A percentile compares a stretch with the other conserved stretches of the same genome.
These are phyloP conservation scores for Rhizoctonia solani DNA, from an alignment of 1,284 basidiomycete genomes.

Conservation along the genomic window DNA sequence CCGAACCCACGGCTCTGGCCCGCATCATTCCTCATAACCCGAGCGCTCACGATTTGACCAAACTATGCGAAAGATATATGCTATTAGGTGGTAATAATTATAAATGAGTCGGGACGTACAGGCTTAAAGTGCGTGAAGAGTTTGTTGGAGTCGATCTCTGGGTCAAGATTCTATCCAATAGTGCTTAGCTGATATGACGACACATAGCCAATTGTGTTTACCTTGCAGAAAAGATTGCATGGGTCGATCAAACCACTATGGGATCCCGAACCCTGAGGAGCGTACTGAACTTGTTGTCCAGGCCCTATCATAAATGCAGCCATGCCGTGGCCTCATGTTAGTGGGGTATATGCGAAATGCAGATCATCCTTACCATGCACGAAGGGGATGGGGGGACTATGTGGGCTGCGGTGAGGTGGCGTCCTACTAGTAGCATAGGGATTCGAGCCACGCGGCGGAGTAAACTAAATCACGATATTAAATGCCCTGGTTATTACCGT, in stretches of 20 bases:
- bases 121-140: conserved; percentile 80
- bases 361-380: conserved; percentile 62
- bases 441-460: conserved; percentile 35
- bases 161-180: conserved; percentile 87
- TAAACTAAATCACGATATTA: conserved; percentile 7
- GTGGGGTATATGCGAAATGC: not conserved
- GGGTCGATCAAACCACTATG: conserved; percentile 88
- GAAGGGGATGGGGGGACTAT: conserved; percentile 54
- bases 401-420: conserved; percentile 43
- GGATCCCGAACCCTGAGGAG: conserved; percentile 73
- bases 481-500: not conserved
- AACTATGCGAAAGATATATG: conserved; percentile 53
- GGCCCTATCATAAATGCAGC: conserved; percentile 50
- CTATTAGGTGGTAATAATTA: conserved; percentile 13
- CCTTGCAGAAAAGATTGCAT: conserved; percentile 89
- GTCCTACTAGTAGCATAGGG: conserved; percentile 23
- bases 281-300: conserved; percentile 85
- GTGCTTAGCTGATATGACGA: too few species aligned
- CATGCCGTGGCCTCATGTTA: not conserved
- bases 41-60: conserved; percentile 86
- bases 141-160: conserved; percentile 79
- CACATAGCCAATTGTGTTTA: too few species aligned
- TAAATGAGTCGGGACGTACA: conserved; percentile 50
- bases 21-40: conserved; percentile 88
- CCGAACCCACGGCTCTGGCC: conserved; percentile 90